These are phyloP conservation scores for Malassezia sympodialis DNA, from an alignment of 1,284 basidiomycete species.

Conservation along the genomic window DNA sequence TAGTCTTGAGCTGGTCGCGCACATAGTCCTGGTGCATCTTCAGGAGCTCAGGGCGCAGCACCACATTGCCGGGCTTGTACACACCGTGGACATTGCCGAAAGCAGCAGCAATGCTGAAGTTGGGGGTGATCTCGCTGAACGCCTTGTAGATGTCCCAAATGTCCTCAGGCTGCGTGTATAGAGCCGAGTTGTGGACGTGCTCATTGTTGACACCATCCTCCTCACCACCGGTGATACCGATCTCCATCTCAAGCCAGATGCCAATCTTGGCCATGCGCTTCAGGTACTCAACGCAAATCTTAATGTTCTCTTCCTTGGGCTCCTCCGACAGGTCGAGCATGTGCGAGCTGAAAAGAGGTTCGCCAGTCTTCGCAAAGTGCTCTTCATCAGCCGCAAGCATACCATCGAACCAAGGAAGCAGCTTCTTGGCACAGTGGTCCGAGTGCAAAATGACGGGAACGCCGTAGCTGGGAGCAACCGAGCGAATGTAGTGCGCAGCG, in stretches of 20 bases:
- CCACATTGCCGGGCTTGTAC: slow-evolving; percentile 55
- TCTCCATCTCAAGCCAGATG: slow-evolving; percentile 99
- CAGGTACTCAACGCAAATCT: slow-evolving; percentile 87
- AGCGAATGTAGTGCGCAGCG: slow-evolving; percentile 81
- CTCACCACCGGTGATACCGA: slow-evolving; percentile 98
- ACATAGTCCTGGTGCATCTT: slow-evolving; percentile 80
- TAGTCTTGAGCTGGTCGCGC: slow-evolving; percentile 60
- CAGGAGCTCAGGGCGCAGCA: slow-evolving; percentile 81
- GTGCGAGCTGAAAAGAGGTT: slow-evolving; percentile 95
- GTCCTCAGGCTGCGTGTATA: slow-evolving; percentile 98
- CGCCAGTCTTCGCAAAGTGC: slow-evolving; percentile 76
- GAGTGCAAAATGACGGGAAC: slow-evolving; percentile 90
- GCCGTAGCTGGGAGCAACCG: slow-evolving; percentile 58
- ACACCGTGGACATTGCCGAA: slow-evolving; percentile 80
- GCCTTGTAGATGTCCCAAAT: slow-evolving; percentile 75
- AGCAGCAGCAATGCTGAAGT: slow-evolving; percentile 93
- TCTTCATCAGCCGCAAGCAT: slow-evolving; percentile 95
- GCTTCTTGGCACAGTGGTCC: slow-evolving; percentile 97
- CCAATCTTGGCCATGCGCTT: slow-evolving; percentile 78
- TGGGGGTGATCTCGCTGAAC: slow-evolving; percentile 72
- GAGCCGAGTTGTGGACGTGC: slow-evolving; percentile 77
- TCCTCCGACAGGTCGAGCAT: slow-evolving; percentile 99
- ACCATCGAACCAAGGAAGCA: slow-evolving; percentile 97
- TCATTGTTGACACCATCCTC: slow-evolving; percentile 79
- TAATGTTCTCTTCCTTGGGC: slow-evolving; percentile 93